phyloP scores from a whole-genome alignment of 345 rosid genomes.

The Salix exigua region DNA sequence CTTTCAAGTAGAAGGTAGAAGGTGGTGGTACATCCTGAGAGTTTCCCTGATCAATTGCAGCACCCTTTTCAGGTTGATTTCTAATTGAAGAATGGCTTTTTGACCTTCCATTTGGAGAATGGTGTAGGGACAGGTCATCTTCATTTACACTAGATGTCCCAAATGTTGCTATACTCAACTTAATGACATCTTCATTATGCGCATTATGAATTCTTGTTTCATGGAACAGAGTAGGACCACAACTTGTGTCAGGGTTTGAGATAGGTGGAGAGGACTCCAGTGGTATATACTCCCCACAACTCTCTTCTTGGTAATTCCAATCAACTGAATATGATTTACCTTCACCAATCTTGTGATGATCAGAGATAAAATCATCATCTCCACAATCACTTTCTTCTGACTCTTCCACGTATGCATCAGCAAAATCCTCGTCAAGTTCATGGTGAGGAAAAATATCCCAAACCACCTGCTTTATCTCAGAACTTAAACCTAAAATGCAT shows the following conservation, averaged over 20 bases:
- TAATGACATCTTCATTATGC: conserved; percentile 11
- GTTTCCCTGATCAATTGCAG: conserved; percentile 20
- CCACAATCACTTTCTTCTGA: conserved; percentile 46
- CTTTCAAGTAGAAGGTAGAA: conserved; percentile 17
- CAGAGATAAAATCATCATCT: conserved; percentile 33
- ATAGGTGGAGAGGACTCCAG: conserved; percentile 13
- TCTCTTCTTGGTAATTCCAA: conserved; percentile 41
- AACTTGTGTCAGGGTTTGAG: not conserved
- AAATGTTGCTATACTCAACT: conserved; percentile 1
- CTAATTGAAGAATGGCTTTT: conserved; percentile 12
- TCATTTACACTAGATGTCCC: conserved; percentile 10
- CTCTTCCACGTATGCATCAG: conserved; percentile 74
- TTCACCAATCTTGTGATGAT: not conserved
- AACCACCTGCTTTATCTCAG: conserved; percentile 56
- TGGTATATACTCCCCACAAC: conserved; percentile 48
- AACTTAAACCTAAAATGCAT: conserved; percentile 66
- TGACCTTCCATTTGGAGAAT: conserved; percentile 6
- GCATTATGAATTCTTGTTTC: conserved; percentile 22
- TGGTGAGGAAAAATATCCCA: conserved; percentile 55
- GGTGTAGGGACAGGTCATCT: conserved; percentile 1
- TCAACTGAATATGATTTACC: conserved; percentile 27
- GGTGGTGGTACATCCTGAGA: conserved; percentile 11
- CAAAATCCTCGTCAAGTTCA: conserved; percentile 54
- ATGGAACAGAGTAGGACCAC: conserved; percentile 9
- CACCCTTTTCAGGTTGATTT: conserved; percentile 28